Conservation (phyloP, 371 early-diverging fungal species). For the Zopfochytrium polystomum region DNA sequence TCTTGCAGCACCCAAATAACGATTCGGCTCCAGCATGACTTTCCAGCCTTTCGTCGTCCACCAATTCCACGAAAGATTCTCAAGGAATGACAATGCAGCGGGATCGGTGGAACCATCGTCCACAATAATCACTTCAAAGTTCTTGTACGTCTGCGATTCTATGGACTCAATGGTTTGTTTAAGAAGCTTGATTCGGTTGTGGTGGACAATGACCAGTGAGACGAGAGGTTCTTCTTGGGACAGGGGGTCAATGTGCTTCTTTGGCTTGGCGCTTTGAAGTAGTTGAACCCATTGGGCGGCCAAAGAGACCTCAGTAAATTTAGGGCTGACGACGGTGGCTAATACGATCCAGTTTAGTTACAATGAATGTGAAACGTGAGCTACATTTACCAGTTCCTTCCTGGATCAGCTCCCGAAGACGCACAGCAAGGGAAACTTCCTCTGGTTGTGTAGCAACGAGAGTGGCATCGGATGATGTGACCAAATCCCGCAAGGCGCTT, state of each 20-base stretch:
- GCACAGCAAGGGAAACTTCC: slow-evolving; percentile 11
- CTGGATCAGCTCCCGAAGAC: too few species aligned
- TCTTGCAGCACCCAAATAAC: slow-evolving; percentile 36
- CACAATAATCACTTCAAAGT: slow-evolving; percentile 40
- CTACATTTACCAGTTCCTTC: too few species aligned
- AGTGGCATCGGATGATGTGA: slow-evolving; percentile 13
- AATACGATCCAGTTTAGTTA: too few species aligned
- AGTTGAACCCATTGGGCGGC: slow-evolving; percentile 18
- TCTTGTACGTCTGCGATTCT: slow-evolving; percentile 33
- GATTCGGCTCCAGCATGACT: slow-evolving; percentile 34
- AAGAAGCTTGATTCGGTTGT: slow-evolving; percentile 33
- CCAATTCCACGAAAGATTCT: slow-evolving; percentile 38
- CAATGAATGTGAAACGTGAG: too few species aligned
- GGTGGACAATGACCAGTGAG: slow-evolving; percentile 36
- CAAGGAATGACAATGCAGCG: slow-evolving; percentile 24
- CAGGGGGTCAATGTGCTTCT: slow-evolving; percentile 8
- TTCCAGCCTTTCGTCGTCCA: slow-evolving; percentile 40
- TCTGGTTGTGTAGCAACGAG: slow-evolving; percentile 10
- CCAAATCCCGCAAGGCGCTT: slow-evolving; percentile 22
- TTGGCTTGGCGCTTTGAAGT: neutral
- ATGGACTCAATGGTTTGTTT: slow-evolving; percentile 31
- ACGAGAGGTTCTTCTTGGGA: slow-evolving; percentile 30
- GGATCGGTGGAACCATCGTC: slow-evolving; percentile 39
- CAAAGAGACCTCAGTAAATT: too few species aligned
- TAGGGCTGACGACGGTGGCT: too few species aligned